Conservation (phyloP, 2,329 filamentous ascomycete species). For the Dothiorella sarmentorum region DNA sequence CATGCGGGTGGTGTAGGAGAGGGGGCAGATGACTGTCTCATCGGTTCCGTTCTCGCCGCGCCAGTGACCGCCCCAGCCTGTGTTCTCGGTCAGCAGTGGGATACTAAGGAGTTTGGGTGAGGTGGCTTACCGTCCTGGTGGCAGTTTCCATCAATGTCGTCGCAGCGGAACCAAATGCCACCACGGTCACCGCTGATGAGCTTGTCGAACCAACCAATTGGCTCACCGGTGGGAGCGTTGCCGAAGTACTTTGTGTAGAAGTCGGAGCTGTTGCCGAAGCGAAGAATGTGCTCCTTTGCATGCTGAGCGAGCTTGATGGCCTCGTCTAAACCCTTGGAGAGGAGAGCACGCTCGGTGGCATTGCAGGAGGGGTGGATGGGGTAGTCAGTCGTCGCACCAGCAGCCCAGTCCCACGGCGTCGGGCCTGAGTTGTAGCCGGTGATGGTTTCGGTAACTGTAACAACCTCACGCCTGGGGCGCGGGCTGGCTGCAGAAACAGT, state of each 20-base stretch:
- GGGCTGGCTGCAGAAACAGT: not conserved
- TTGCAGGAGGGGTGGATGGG: conserved; percentile 66
- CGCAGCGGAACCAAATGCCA: conserved; percentile 62
- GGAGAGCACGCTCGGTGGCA: conserved; percentile 55
- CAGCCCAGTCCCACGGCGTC: conserved; percentile 29
- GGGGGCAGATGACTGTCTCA: conserved; percentile 67
- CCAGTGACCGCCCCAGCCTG: conserved; percentile 66
- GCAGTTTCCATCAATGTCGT: conserved; percentile 66
- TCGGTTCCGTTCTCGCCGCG: conserved; percentile 61
- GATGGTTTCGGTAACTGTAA: conserved; percentile 26
- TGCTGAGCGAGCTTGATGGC: conserved; percentile 56
- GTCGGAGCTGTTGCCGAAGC: conserved; percentile 55
- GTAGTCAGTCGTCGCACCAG: conserved; percentile 40
- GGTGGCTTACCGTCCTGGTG: conserved; percentile 27
- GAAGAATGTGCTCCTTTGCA: conserved; percentile 60
- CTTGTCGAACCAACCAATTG: conserved; percentile 61
- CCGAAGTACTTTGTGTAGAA: conserved; percentile 67
- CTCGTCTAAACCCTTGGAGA: conserved; percentile 57
- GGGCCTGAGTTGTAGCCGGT: conserved; percentile 23
- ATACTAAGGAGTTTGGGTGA: too few relatives aligned
- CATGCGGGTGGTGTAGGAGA: conserved; percentile 57
- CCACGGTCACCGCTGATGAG: conserved; percentile 57
- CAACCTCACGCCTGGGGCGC: not conserved
- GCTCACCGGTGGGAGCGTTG: conserved; percentile 53
- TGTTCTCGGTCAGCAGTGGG: not conserved